These are phyloP conservation scores for Heliamphora exappendiculata DNA, from an alignment of 148 eudicot species.

Conservation along the genomic window DNA sequence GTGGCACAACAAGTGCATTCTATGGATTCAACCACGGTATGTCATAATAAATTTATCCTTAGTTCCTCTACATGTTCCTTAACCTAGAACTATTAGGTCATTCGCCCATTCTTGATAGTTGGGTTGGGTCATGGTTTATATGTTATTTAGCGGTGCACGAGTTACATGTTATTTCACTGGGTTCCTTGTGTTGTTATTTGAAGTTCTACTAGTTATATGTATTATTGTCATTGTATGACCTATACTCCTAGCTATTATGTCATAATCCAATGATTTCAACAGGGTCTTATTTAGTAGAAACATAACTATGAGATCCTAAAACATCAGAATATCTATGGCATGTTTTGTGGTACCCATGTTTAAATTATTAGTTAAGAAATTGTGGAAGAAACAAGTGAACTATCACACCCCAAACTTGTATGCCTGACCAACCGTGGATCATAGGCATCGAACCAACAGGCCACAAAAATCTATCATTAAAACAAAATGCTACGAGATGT, in stretches of 20 bases:
- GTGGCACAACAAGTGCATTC: slow-evolving; percentile 85
- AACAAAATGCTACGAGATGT: too few species aligned
- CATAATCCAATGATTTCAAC: background rate
- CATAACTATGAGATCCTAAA: background rate
- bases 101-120: background rate
- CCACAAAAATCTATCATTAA: too few species aligned
- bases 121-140: background rate
- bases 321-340: background rate
- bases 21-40: slow-evolving; percentile 84
- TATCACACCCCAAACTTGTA: too few species aligned
- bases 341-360: background rate
- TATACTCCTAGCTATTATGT: background rate
- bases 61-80: background rate
- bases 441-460: too few species aligned
- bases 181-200: background rate
- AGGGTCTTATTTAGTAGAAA: background rate
- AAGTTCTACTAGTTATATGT: background rate
- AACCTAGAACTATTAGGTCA: background rate
- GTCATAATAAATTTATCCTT: background rate
- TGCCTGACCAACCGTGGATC: too few species aligned
- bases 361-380: background rate
- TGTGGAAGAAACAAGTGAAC: background rate
- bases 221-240: background rate
- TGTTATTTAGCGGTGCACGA: background rate
- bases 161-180: background rate